Evolutionary conservation across 2,329 filamentous ascomycete genomes (phyloP), one percentile per base, ranked within the genome.

Genomic region (Xylariaceae sp.): DNA sequence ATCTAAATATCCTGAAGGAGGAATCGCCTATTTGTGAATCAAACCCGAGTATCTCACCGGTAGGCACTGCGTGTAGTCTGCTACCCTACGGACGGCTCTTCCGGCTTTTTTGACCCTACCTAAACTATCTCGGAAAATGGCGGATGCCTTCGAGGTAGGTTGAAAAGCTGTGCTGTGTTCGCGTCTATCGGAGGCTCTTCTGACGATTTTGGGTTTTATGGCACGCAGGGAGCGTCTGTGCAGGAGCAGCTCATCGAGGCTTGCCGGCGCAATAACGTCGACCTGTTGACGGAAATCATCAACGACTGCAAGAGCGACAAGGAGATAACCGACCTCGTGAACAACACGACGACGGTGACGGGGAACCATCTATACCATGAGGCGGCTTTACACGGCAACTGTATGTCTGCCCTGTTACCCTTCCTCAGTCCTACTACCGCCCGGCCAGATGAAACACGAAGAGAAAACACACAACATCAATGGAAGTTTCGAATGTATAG

Each of bases 351-450:
- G 31, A 88, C 92, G 54, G 80, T 88, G 9, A 73, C 96, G 66
- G 92, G 92, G 36, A 89, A 90, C 65, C 79, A 90, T 59, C 79
- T 89, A 21, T 81, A 96, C 61, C 92, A 97, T 65, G 79, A 96
- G 53, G 92, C 89, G 34, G 90, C 90, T 21, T 73, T 78, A 19
- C 81, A 81, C 50, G 92, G 92, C 53, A 87, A 88, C 66, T 95
- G 86, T 90, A 70, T 53, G 82, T 72, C 26, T 8, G 9, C 3
- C 18, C 28, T 6, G 34, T 24, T 24, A 3, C 6, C 6, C 21
- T 36, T 11, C 36, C 24, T n/a, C n/a, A n/a, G n/a, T n/a, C n/a
- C n/a, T n/a, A n/a, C n/a, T n/a, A n/a, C n/a, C n/a, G n/a, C n/a
- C n/a, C n/a, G n/a, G n/a, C n/a, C n/a, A n/a, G n/a, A n/a, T n/a